Evolutionary conservation across 2,329 filamentous ascomycete species (phyloP), one percentile per base, ranked within the genome.

Genomic region (Cladosporium austrohemisphaericum): DNA sequence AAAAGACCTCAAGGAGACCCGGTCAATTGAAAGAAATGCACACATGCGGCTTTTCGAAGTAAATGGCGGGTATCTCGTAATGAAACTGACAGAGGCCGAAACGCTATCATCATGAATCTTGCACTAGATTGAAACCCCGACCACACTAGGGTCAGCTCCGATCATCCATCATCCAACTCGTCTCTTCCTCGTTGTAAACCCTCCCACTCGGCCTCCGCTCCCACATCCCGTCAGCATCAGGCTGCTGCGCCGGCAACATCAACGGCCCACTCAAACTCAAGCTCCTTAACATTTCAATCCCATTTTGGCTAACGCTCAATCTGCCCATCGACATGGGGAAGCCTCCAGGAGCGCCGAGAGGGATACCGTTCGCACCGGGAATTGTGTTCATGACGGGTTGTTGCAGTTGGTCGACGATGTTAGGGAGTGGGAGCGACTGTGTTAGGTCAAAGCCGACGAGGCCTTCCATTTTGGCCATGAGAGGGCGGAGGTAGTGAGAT

Each of bases 401-500:
- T 13, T 26, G 18, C 2, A 23, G 31, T 31, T 16, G 29, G 37
- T 18, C 3, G 29, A 23, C 31, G 20, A 29, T 19, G 6, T 38
- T 46, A 1, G 60, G 58, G 14, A 56, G 49, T 6, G 57, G 55
- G 9, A 61, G 32, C 3, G 58, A 56, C 18, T 52, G 53, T 19
- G 48, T 37, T 9, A 46, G 22, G 29, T 41, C 37, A n/a, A 36
- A 60, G 16, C 58, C 63, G 11, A 64, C 45, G 2, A 66, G 52
- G 19, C 57, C 62, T 33, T 65, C 62, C 49, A 62, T 55, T 41
- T 65, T 66, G 11, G 52, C 44, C 54, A 66, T 60, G 11, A 67
- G 55, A 10, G 65, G 65, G n/a, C 59, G 56, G 5, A 67, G 54
- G 53, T 67, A 67, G 13, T 63, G 59, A 2, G 57, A 61, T 29